A percentile compares a stretch with the other conserved stretches of the same genome.
phyloP scores from a whole-genome alignment of 331 rosid genomes.

The Cydonia oblonga region DNA sequence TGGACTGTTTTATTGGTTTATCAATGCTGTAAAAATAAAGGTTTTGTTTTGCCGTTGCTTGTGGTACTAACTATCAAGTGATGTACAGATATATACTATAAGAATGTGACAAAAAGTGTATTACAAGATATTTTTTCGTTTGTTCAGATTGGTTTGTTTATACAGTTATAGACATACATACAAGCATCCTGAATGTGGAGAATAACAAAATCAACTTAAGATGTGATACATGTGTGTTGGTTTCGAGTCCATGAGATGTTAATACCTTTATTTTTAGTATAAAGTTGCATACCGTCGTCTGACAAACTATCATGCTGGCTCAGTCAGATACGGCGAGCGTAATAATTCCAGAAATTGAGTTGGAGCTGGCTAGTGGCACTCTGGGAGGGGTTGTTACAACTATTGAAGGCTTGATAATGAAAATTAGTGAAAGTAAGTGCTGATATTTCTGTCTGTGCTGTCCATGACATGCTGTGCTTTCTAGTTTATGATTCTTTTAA shows the following conservation, averaged over 20 bases:
- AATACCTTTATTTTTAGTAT: neutral
- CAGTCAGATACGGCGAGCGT: constrained; percentile 56
- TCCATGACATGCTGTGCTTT: neutral
- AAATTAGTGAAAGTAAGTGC: constrained; percentile 48
- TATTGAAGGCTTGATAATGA: constrained; percentile 72
- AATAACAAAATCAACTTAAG: neutral
- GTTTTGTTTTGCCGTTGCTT: neutral
- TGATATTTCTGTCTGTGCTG: neutral
- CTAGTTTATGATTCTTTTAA: neutral
- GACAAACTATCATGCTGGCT: constrained; percentile 3
- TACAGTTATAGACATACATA: neutral
- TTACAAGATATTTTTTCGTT: neutral
- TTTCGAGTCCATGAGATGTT: neutral
- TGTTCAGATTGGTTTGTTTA: neutral
- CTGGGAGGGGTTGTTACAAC: constrained; percentile 55
- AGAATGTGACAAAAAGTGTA: neutral
- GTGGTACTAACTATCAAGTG: neutral
- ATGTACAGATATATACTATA: neutral
- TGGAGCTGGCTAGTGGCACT: constrained; percentile 77
- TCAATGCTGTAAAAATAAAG: neutral
- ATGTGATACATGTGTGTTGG: neutral
- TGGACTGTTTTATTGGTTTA: neutral
- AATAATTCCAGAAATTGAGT: constrained; percentile 54
- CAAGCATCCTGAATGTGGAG: neutral
- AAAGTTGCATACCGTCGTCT: constrained; percentile 3